phyloP scores from a whole-genome alignment of 495 filamentous ascomycete genomes.

The Corynascus novoguineensis region DNA sequence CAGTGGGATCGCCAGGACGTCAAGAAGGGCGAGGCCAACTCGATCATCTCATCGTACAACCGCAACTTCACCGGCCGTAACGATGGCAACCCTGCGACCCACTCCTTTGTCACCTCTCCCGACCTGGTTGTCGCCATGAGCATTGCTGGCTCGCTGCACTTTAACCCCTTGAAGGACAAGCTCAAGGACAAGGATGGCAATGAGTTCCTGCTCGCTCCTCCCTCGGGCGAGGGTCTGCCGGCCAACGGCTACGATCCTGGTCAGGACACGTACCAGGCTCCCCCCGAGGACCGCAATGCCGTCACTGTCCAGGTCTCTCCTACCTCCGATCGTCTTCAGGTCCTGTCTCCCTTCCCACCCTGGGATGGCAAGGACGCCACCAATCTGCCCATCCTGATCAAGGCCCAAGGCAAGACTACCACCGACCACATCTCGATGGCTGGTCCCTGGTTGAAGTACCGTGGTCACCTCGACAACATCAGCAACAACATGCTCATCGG shows the following conservation, averaged over 20 bases:
- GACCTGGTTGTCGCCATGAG: conserved; percentile 92
- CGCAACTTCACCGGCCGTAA: conserved; percentile 99
- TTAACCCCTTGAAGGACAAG: conserved; percentile 93
- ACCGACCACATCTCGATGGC: conserved; percentile 99
- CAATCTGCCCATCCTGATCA: conserved; percentile 92
- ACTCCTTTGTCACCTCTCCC: conserved; percentile 97
- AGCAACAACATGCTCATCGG: conserved; percentile 99
- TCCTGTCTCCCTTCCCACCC: conserved; percentile 75
- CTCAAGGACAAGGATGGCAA: conserved; percentile 97
- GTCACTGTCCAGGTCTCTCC: conserved; percentile 84
- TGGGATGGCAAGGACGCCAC: conserved; percentile 94
- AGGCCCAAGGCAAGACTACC: conserved; percentile 96
- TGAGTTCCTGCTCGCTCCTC: conserved; percentile 78
- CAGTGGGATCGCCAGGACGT: conserved; percentile 96
- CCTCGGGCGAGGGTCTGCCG: conserved; percentile 79
- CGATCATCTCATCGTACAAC: conserved; percentile 34
- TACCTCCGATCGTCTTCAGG: conserved; percentile 85
- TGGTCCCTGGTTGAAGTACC: conserved; percentile 99
- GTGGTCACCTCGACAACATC: conserved; percentile 99
- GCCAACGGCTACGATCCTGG: conserved; percentile 83
- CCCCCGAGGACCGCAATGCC: conserved; percentile 67
- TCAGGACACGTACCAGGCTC: conserved; percentile 93
- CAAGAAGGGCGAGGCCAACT: conserved; percentile 93
- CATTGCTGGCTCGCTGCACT: conserved; percentile 84
- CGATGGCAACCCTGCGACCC: conserved; percentile 97